Conservation (phyloP, 352 stramenopile species). For the Aphanomyces euteiches region DNA sequence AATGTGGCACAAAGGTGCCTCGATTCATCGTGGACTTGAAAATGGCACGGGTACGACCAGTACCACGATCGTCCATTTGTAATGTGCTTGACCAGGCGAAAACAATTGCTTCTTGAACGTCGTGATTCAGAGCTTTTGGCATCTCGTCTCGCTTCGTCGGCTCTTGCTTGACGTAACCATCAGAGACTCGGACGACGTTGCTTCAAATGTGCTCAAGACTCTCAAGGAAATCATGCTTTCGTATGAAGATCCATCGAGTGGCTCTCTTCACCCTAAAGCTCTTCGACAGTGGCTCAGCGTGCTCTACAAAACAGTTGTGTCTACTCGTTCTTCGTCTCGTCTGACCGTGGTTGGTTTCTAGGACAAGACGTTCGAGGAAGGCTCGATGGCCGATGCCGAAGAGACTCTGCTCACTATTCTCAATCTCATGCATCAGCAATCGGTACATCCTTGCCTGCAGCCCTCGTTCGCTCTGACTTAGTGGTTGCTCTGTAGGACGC, state of each 20-base stretch:
- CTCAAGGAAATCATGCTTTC: slow-evolving; percentile 78
- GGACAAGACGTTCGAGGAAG: slow-evolving; percentile 84
- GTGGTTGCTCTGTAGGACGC: slow-evolving; percentile 36
- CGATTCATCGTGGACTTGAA: slow-evolving; percentile 70
- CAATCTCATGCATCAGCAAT: slow-evolving; percentile 85
- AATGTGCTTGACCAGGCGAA: slow-evolving; percentile 46
- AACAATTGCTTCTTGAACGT: slow-evolving; percentile 91
- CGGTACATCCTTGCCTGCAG: slow-evolving; percentile 30
- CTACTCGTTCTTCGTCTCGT: not conserved
- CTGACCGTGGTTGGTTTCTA: not conserved
- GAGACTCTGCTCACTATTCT: slow-evolving; percentile 78
- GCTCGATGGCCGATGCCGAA: slow-evolving; percentile 84
- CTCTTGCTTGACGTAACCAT: slow-evolving; percentile 84
- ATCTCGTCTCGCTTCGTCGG: slow-evolving; percentile 82
- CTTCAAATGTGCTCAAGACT: slow-evolving; percentile 70
- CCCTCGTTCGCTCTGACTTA: not conserved
- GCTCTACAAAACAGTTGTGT: slow-evolving; percentile 49
- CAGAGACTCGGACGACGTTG: slow-evolving; percentile 60
- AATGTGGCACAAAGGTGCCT: slow-evolving; percentile 78
- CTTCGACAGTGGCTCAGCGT: slow-evolving; percentile 81
- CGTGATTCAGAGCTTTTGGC: slow-evolving; percentile 89
- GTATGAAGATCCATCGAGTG: slow-evolving; percentile 80
- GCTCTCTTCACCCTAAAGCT: slow-evolving; percentile 65
- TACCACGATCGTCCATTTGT: not conserved
- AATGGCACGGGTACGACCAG: slow-evolving; percentile 47